Conservation (phyloP, 768 basidiomycete species). For the Amanita pseudoporphyria region DNA sequence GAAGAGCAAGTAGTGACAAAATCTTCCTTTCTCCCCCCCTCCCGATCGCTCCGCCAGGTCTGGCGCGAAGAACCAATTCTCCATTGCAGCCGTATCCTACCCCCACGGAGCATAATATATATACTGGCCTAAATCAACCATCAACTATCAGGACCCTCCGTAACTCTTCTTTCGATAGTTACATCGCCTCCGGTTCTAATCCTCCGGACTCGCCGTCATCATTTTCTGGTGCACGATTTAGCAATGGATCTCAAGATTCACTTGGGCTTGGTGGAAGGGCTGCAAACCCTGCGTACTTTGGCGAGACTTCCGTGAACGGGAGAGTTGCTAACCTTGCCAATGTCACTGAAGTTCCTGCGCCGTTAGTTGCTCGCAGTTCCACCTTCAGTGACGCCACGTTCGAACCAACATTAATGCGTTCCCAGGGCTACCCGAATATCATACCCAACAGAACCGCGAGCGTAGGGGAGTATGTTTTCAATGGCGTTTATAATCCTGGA, state of each 20-base stretch:
- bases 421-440: conserved; percentile 21
- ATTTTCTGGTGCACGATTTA: conserved; percentile 52
- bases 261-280: conserved; percentile 41
- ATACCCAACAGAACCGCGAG: conserved; percentile 21
- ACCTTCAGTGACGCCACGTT: conserved; percentile 29
- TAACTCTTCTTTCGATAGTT: conserved; percentile 57
- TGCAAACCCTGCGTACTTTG: conserved; percentile 25
- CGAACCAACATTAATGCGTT: conserved; percentile 26
- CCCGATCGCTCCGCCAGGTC: conserved; percentile 41
- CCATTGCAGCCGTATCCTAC: conserved; percentile 30
- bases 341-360: conserved; percentile 17
- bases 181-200: conserved; percentile 41
- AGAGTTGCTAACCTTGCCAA: conserved; percentile 14
- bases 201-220: conserved; percentile 66
- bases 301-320: conserved; percentile 19
- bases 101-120: conserved; percentile 25
- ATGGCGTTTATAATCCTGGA: conserved; percentile 22
- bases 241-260: conserved; percentile 64
- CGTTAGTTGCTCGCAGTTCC: conserved; percentile 25
- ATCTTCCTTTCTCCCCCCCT: conserved; percentile 52
- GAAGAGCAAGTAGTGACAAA: conserved; percentile 40
- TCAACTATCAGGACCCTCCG: conserved; percentile 52
- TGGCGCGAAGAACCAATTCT: conserved; percentile 39
- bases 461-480: conserved; percentile 23
- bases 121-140: conserved; percentile 56